Percentiles rank a stretch among this genome's conserved stretches.
Evolutionary conservation across 1,139 yeast genomes (phyloP).

Genomic region (Kodamaea plutei): DNA sequence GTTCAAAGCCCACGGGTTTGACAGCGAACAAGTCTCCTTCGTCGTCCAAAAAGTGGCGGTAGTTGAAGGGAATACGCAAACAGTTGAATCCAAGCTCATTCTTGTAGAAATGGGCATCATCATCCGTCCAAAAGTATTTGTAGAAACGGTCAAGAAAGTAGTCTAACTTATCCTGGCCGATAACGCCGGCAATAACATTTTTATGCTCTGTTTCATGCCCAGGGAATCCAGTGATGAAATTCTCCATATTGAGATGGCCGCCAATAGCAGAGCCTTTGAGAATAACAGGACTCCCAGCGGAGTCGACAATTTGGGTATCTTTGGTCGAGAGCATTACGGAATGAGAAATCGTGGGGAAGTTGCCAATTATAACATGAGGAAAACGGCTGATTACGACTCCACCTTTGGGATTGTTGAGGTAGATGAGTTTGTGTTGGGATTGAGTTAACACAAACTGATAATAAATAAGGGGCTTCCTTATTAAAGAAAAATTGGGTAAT

Average conservation of each 20-base stretch:
- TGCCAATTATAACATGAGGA: no score
- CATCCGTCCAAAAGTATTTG: slow-evolving; percentile 45
- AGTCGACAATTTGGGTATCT: slow-evolving; percentile 40
- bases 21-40: slow-evolving; percentile 31
- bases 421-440: no score
- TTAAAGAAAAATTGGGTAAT: no score
- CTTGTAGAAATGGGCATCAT: slow-evolving; percentile 39
- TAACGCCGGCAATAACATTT: slow-evolving; percentile 25
- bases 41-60: slow-evolving; percentile 38
- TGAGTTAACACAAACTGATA: no score
- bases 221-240: slow-evolving; percentile 48
- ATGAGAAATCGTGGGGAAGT: no score
- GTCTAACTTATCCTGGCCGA: slow-evolving; percentile 41
- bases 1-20: slow-evolving; percentile 38
- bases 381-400: no score
- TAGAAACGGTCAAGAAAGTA: slow-evolving; percentile 44
- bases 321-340: slow-evolving; percentile 23
- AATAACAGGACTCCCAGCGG: slow-evolving; percentile 27
- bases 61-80: slow-evolving; percentile 44
- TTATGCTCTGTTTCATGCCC: slow-evolving; percentile 48
- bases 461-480: no score
- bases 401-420: no score
- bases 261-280: slow-evolving; percentile 42
- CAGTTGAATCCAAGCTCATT: slow-evolving; percentile 37
- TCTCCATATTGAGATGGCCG: slow-evolving; percentile 48